Evolutionary conservation across 169 alveolate species (phyloP).

Genomic region (Plasmodium gallinaceum): DNA sequence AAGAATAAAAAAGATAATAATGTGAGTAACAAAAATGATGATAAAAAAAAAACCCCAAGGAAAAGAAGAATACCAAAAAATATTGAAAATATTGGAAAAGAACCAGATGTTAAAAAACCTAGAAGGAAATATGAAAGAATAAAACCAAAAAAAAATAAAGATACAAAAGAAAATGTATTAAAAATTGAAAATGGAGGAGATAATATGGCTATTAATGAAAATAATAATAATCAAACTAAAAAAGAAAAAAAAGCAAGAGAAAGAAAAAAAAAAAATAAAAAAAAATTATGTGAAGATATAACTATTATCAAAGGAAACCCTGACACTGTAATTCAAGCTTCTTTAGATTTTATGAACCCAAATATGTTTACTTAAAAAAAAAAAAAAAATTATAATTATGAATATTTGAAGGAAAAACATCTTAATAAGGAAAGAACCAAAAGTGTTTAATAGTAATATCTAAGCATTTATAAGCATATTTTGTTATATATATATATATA

Average conservation of each 20-base stretch:
- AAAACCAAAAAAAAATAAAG: slow-evolving; percentile 56
- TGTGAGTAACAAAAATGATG: slow-evolving; percentile 23
- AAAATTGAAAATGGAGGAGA: not conserved
- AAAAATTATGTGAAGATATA: not conserved
- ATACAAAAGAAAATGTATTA: slow-evolving; percentile 1
- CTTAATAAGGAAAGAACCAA: not conserved
- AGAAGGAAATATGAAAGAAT: slow-evolving; percentile 68
- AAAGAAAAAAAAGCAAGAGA: slow-evolving; percentile 47
- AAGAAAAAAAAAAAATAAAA: slow-evolving; percentile 24
- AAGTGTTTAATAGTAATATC: not conserved
- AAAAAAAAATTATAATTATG: not conserved
- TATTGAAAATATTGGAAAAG: slow-evolving; percentile 29
- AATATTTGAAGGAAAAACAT: not conserved
- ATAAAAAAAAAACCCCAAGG: slow-evolving; percentile 31
- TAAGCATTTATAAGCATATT: not conserved
- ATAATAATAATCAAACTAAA: not conserved
- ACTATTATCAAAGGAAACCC: slow-evolving; percentile 31
- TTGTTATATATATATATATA: not conserved
- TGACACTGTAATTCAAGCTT: slow-evolving; percentile 25
- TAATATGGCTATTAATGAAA: not conserved
- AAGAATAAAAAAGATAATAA: slow-evolving; percentile 19
- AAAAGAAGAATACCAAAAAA: slow-evolving; percentile 21
- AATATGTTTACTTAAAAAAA: slow-evolving; percentile 48
- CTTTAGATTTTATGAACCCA: slow-evolving; percentile 68
- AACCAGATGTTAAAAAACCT: slow-evolving; percentile 49